Base-by-base conservation (phyloP, 2,329 filamentous ascomycete species). In the Pyricularia sp. region DNA sequence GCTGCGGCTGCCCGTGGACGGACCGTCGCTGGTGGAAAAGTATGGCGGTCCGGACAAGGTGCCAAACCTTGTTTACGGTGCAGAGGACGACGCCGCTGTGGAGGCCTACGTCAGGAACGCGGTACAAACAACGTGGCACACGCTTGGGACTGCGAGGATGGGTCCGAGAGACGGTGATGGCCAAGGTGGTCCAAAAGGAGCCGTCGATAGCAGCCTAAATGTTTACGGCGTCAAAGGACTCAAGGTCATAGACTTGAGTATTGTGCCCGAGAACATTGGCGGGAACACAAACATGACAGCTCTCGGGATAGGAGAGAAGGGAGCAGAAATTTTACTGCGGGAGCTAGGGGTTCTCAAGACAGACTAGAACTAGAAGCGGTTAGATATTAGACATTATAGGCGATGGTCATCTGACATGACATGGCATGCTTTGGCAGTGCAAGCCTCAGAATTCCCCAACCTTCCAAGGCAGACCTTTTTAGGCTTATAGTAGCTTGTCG, bases 261-360 rank as follows among this genome's bases (percentile, higher is more conserved):
- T 75, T 19, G 67, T 68, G 64, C 74, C 75, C 1, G 65, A 69
- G 65, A 78, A 78, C 55, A 74, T 79, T 16, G 71, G 67, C 64
- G 70, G 75, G 0, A 83, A 84, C 65, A 82, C 81, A 1, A 78
- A 78, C 60, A 79, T 78, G 53, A 79, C 78, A 1, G 81, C 81
- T 0, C 70, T 82, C 19, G 66, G 78, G 19, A 71, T 83, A 35
- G 81, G 81, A 1, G 81, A 84, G 72, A 78, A 76, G 70, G 77
- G 74, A 2, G 76, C 77, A 0, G 76, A 76, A 65, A 77, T 79
- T 55, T 72, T 78, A 22, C 22, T 19, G 31, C 19, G n/a, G 30
- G 60, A 62, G 60, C 10, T 62, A 16, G 60, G 60, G 19, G 7
- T 49, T 49, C 40, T 49, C 16, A 49, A 49, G 40, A n/a, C 40